phyloP scores from a whole-genome alignment of 257 asterid genomes.

The Fraxinus cuspidata region DNA sequence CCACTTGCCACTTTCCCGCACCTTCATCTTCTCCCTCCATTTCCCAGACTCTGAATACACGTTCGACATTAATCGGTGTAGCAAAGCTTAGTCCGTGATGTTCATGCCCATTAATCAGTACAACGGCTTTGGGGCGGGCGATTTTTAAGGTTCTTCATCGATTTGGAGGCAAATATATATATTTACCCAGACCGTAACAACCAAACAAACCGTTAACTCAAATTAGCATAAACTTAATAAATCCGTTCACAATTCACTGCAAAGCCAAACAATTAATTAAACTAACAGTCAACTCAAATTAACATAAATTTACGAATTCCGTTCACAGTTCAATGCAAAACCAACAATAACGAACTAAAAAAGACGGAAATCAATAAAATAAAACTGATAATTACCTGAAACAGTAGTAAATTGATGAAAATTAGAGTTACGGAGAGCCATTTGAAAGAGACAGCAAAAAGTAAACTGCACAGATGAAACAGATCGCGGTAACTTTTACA shows the following conservation, averaged over 20 bases:
- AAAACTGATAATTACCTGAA: too few relatives aligned
- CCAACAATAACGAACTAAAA: slow-evolving; percentile 10
- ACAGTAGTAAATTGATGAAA: too few relatives aligned
- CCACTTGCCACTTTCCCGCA: too few relatives aligned
- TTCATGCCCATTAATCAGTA: too few relatives aligned
- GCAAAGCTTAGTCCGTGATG: too few relatives aligned
- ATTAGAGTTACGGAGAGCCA: slow-evolving; percentile 46
- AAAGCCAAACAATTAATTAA: background rate
- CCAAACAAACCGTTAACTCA: background rate
- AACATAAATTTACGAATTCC: background rate
- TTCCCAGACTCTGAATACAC: too few relatives aligned
- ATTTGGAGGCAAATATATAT: background rate
- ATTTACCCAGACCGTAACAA: background rate
- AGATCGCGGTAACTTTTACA: slow-evolving; percentile 48
- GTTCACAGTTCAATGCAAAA: background rate
- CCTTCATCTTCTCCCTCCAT: too few relatives aligned
- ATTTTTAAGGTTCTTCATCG: too few relatives aligned
- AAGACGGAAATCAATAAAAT: background rate
- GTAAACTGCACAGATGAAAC: slow-evolving; percentile 51
- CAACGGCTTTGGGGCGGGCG: too few relatives aligned
- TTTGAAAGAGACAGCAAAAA: slow-evolving; percentile 55
- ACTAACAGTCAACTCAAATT: background rate
- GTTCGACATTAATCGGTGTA: too few relatives aligned
- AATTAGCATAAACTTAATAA: background rate
- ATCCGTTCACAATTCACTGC: background rate